Evolutionary conservation across 176 grass and related monocot genomes (phyloP).

Genomic region (Echinochloa phyllopogon): DNA sequence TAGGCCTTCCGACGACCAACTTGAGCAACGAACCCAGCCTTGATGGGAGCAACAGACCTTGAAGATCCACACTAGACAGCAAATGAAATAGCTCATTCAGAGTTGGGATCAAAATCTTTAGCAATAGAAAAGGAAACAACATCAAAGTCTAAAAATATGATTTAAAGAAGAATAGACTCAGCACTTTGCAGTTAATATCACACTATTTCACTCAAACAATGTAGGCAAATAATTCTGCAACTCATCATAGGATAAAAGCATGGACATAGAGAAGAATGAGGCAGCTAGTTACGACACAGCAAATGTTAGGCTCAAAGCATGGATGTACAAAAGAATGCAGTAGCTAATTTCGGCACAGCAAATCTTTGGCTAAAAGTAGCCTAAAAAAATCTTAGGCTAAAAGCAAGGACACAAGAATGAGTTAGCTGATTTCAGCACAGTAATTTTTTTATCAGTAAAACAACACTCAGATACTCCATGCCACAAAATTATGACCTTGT

Average conservation of each 20-base stretch:
- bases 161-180: constrained; percentile 4
- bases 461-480: background rate
- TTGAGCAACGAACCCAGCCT: constrained; percentile 71
- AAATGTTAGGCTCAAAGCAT: background rate
- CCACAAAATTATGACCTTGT: background rate
- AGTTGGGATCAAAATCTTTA: background rate
- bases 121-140: background rate
- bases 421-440: background rate
- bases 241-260: constrained; percentile 33
- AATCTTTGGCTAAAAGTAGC: background rate
- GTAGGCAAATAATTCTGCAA: constrained; percentile 56
- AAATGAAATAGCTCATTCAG: constrained; percentile 12
- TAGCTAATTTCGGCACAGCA: background rate
- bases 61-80: constrained; percentile 78
- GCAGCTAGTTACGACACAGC: background rate
- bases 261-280: background rate
- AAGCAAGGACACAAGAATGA: background rate
- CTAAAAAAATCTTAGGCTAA: constrained; percentile 1
- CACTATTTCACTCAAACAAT: constrained; percentile 43
- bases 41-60: constrained; percentile 78
- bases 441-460: background rate
- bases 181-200: constrained; percentile 33
- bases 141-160: background rate
- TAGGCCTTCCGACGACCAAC: constrained; percentile 65
- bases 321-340: background rate